Evolutionary conservation across 345 rosid species (phyloP).

Genomic region (Citrus sp.): DNA sequence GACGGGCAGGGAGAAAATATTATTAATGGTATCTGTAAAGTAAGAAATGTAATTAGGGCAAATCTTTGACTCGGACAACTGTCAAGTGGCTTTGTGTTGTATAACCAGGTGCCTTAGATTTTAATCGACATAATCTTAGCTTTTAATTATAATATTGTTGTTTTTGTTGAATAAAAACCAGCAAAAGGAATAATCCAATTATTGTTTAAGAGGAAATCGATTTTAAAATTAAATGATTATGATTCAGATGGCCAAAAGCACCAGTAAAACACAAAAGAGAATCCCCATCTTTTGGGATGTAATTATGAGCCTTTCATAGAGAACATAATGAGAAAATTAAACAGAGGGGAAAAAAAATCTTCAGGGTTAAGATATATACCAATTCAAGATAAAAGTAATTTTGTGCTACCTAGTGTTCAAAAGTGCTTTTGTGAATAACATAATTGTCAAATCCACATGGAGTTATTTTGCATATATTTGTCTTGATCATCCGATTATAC

Average conservation of each 20-base stretch:
- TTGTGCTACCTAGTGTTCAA: background rate
- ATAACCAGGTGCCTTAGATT: background rate
- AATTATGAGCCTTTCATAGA: background rate
- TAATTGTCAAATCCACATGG: background rate
- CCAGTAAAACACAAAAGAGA: background rate
- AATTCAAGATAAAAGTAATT: background rate
- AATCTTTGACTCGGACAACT: slow-evolving; percentile 12
- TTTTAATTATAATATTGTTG: background rate
- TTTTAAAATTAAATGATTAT: background rate
- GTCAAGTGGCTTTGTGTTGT: background rate
- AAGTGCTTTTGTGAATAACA: background rate
- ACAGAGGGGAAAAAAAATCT: background rate
- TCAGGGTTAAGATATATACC: background rate
- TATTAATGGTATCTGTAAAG: slow-evolving; percentile 8
- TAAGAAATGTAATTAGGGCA: background rate
- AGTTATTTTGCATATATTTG: background rate
- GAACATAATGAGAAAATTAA: background rate
- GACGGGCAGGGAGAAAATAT: no score
- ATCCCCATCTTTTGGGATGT: slow-evolving; percentile 3
- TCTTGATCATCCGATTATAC: no score
- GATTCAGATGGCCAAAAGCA: background rate
- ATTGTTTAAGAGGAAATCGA: background rate
- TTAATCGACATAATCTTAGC: background rate
- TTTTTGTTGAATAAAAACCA: background rate
- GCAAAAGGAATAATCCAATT: background rate